phyloP scores from a whole-genome alignment of 1,139 yeast species.

The Yamadazyma buinensis region DNA sequence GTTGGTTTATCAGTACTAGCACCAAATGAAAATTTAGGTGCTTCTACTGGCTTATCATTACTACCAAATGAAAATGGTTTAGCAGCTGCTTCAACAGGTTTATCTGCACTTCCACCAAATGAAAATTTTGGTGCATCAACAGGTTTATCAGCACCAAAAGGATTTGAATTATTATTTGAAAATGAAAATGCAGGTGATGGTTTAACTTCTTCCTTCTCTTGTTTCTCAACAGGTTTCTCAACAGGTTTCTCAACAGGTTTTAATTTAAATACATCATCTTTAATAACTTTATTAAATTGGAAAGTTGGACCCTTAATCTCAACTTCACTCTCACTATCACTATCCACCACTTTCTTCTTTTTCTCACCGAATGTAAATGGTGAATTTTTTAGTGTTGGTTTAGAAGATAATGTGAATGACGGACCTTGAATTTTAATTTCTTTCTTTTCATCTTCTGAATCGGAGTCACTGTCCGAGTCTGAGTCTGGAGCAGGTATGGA shows the following conservation, averaged over 20 bases:
- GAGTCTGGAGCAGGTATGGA: constrained; percentile 7
- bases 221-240: constrained; percentile 6
- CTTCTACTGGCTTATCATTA: constrained; percentile 3
- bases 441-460: constrained; percentile 27
- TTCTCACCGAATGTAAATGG: constrained; percentile 57
- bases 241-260: neutral
- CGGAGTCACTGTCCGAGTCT: constrained; percentile 31
- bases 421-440: constrained; percentile 64
- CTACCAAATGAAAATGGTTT: constrained; percentile 7
- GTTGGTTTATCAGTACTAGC: constrained; percentile 5
- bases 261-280: constrained; percentile 49
- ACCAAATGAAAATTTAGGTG: constrained; percentile 17
- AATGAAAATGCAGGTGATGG: constrained; percentile 18
- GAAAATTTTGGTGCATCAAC: neutral
- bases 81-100: constrained; percentile 6
- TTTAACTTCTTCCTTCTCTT: neutral
- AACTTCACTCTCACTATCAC: constrained; percentile 45
- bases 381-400: constrained; percentile 54
- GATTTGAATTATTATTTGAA: constrained; percentile 12
- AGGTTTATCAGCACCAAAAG: constrained; percentile 4
- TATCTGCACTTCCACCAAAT: constrained; percentile 1
- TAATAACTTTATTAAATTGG: constrained; percentile 44
- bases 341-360: constrained; percentile 25
- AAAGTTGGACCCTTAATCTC: constrained; percentile 67
- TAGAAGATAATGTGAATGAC: constrained; percentile 46